Base-by-base conservation (phyloP, 2,329 filamentous ascomycete species). In the Diaporthe australafricana region DNA sequence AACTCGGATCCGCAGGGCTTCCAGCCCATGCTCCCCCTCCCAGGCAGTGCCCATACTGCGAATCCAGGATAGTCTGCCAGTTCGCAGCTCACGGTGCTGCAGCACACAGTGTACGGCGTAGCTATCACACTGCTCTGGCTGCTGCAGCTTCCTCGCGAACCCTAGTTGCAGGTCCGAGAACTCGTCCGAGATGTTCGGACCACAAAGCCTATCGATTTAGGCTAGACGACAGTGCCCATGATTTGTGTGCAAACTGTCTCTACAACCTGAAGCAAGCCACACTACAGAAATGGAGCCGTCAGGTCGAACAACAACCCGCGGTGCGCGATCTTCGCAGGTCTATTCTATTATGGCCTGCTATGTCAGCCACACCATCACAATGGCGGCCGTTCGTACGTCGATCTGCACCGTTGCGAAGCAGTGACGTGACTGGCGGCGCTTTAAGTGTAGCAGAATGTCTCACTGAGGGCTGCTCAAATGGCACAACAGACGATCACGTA, bases 361-460 rank as follows among this genome's bases (percentile, higher is more conserved):
- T 56, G 53, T 38, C 53, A 56, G 53, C 32, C 53, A 56, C 53
- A 56, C 30, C 32, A 25, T 45, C 38, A 38, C 56, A 40, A 20
- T 42, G 38, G 56, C 56, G 22, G 56, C 56, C 56, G 38, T 45
- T 40, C 22, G 6, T 12, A 30, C 56, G 45, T 30, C 56, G 38
- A 60, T 60, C 38, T 60, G 56, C 38, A 16, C 25, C 27, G 14
- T 27, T 45, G 22, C 25, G 11, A 27, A 45, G 56, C 17, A 45
- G 17, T 47, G 40, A 40, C 56, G 50, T 38, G 25, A 22, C 50
- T 47, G 35, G 22, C 38, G 25, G 5, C 32, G 62, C 27, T 38
- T n/a, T 7, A 32, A 20, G 63, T 25, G 66, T 30, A 27, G 38
- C 57, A 47, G 57, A 45, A n/a, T 47, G 57, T 47, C 57, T 62